Base-by-base conservation (phyloP, 2,329 filamentous ascomycete species). In the Arthrobotrys entomopaga region DNA sequence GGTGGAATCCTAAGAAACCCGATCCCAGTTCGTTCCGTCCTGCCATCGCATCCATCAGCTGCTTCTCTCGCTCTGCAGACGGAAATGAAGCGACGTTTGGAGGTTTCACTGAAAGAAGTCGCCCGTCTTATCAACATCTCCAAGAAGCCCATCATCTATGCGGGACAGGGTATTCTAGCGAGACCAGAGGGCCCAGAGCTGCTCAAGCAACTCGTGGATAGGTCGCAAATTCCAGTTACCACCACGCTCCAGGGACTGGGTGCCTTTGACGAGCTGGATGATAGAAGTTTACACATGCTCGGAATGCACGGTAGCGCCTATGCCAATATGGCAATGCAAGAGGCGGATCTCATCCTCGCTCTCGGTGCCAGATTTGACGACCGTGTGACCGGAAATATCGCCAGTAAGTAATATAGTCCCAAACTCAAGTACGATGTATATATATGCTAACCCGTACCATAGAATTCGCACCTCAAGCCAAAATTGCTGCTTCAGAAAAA, bases 221-320 rank as follows among this genome's bases (percentile, higher is more conserved):
- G 96, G 86, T 88, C 89, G 38, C 90, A 89, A 72, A 96, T 98
- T 77, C 95, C 95, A 57, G 95, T 99, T 48, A 97, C 94, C 15
- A 98, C 95, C 24, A 97, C 95, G 63, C 89, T 99, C 5, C 93
- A 97, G 80, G 95, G 93, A 78, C 88, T 99, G 7, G 95, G 95
- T 79, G 92, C 88, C 20, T 98, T 90, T 78, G 93, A 98, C 79
- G 95, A 98, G 84, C 87, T 95, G 11, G 92, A 98, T 80, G 88
- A 92, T 77, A 97, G 97, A 87, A 91, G 93, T 50, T 86, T 98
- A 59, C 93, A 98, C 84, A 99, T 99, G 95, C 88, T 98, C 29
- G 95, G 95, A 77, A 98, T 98, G 95, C 94, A 98, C 85, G 95
- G 95, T 74, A 91, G 93, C 7, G 93, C 93, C 6, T 99, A 96